Base-by-base conservation (phyloP, 2,329 filamentous ascomycete species). In the Aulographum hederae region DNA sequence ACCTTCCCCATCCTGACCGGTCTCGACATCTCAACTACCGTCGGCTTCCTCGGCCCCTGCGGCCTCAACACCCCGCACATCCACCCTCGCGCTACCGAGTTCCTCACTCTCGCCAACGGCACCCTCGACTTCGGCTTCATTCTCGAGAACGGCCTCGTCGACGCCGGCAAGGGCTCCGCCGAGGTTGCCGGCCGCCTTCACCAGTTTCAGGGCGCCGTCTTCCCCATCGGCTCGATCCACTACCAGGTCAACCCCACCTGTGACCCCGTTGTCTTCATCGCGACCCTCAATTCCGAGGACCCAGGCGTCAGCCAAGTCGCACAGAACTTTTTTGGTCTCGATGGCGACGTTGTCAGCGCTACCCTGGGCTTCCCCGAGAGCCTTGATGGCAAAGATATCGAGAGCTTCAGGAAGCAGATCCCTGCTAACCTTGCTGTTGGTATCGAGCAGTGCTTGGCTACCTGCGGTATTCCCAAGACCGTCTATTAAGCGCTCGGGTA, bases 381-480 rank as follows among this genome's bases (percentile, higher is more conserved):
- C 2, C 41, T 54, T 23, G 41, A 51, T 23, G 50, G 48, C 2
- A 40, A 41, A 36, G 47, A 55, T 34, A 49, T 57, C 14, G 46
- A 52, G 36, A 30, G 42, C 20, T 55, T 57, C 38, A 32, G 48
- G 20, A 44, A 45, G 32, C 23, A 23, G 5, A 53, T 57, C 26
- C 67, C 67, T 12, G 43, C 44, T 6, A 65, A 59, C 35, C 53
- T 70, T 27, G 64, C 66, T 3, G 45, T 57, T 15, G 65, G 64
- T 31, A 57, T 71, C 10, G 60, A 69, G 37, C 42, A 54, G 38
- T 73, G 68, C 46, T 46, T 70, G 42, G 44, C 50, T 37, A 63
- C 55, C 45, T 69, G 67, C 45, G 49, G 49, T 18, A 55, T 61
- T 29, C 38, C 47, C 37, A 50, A 54, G 40, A 42, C 38, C 12